These are phyloP conservation scores for Eremothecium gossypii DNA, from an alignment of 1,139 yeast genomes.

Conservation along the genomic window DNA sequence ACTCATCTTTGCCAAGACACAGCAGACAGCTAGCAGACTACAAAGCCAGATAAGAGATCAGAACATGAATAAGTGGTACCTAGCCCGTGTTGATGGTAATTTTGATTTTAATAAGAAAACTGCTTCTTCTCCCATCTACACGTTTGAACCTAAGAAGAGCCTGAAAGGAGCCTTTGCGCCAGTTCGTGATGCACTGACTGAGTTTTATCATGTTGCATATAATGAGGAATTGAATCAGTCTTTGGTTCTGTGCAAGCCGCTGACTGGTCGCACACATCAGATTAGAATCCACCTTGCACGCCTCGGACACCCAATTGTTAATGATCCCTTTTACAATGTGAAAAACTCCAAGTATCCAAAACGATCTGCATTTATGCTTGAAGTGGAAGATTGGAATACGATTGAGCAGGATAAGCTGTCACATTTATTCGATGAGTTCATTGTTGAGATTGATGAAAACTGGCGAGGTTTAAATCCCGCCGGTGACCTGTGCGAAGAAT, in stretches of 20 bases:
- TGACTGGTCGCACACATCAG: slow-evolving; percentile 73
- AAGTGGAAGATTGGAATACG: slow-evolving; percentile 52
- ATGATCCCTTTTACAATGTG: slow-evolving; percentile 52
- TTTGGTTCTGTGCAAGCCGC: slow-evolving; percentile 54
- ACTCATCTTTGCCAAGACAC: slow-evolving; percentile 47
- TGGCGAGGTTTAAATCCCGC: slow-evolving; percentile 20
- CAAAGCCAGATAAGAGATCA: slow-evolving; percentile 39
- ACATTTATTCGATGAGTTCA: slow-evolving; percentile 17
- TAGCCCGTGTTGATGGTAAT: slow-evolving; percentile 54
- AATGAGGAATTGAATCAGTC: slow-evolving; percentile 36
- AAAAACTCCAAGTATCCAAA: slow-evolving; percentile 17
- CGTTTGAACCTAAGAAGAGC: slow-evolving; percentile 58
- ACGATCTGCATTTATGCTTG: slow-evolving; percentile 32
- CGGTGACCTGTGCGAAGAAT: slow-evolving; percentile 39
- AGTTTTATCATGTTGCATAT: slow-evolving; percentile 32
- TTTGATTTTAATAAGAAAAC: slow-evolving; percentile 38
- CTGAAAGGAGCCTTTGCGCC: slow-evolving; percentile 24
- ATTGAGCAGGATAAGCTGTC: slow-evolving; percentile 41
- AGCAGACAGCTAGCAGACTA: slow-evolving; percentile 36
- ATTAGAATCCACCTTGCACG: slow-evolving; percentile 63
- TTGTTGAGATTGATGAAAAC: slow-evolving; percentile 15
- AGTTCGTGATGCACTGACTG: slow-evolving; percentile 35
- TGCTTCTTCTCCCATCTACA: slow-evolving; percentile 57
- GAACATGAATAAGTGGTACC: slow-evolving; percentile 36
- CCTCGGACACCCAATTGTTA: slow-evolving; percentile 58